phyloP scores from a whole-genome alignment of 441 rosid species.

The Euphorbia schlechtendalii region DNA sequence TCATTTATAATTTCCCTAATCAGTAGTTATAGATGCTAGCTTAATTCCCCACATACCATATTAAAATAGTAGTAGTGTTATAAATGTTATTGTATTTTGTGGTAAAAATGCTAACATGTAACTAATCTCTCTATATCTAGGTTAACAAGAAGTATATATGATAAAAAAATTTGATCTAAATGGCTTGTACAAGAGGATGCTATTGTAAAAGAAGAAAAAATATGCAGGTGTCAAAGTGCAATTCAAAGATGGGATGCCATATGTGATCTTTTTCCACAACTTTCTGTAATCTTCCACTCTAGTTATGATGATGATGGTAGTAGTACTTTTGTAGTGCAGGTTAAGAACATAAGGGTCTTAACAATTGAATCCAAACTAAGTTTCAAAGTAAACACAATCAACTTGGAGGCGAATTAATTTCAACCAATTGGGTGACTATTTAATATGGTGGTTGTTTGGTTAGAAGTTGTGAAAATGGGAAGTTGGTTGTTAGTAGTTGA shows the following conservation, averaged over 20 bases:
- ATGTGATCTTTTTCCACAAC: conserved; percentile 44
- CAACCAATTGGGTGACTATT: too few relatives aligned
- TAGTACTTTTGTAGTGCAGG: conserved; percentile 42
- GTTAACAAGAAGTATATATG: conserved; percentile 90
- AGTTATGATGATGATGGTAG: conserved; percentile 20
- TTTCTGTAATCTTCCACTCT: conserved; percentile 10
- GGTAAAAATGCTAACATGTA: conserved; percentile 15
- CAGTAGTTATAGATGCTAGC: background rate
- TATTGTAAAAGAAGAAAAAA: conserved; percentile 94
- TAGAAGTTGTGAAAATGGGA: too few relatives aligned
- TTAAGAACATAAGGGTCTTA: conserved; percentile 96
- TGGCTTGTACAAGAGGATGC: conserved; percentile 93
- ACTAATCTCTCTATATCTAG: conserved; percentile 34
- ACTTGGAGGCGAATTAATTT: too few relatives aligned
- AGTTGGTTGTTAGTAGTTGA: too few relatives aligned
- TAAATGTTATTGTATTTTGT: conserved; percentile 5
- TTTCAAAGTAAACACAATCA: too few relatives aligned
- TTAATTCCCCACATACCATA: background rate
- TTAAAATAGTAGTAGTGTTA: background rate
- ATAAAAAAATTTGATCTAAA: conserved; percentile 91
- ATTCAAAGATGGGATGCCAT: conserved; percentile 62
- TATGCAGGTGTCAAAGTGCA: conserved; percentile 95
- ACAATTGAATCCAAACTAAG: too few relatives aligned
- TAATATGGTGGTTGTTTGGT: too few relatives aligned
- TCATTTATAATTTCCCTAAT: too few relatives aligned